Evolutionary conservation across 495 filamentous ascomycete species (phyloP).

Genomic region (Sphaerosporella brunnea): DNA sequence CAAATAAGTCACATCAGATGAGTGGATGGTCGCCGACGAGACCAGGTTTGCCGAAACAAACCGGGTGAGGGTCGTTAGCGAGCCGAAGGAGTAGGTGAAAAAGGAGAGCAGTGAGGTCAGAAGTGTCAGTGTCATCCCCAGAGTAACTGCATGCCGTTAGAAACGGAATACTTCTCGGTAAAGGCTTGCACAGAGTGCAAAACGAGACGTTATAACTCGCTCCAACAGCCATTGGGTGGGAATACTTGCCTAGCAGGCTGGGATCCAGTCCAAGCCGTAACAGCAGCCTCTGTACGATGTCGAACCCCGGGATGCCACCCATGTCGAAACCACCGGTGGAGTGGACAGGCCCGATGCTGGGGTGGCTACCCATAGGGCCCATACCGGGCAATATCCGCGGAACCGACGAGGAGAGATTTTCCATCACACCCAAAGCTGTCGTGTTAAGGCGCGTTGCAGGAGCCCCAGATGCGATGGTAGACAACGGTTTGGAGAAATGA

Average conservation of each 20-base stretch:
- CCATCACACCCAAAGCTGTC: too few species aligned
- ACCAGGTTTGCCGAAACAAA: conserved; percentile 26
- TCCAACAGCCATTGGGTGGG: too few species aligned
- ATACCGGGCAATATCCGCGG: conserved; percentile 1
- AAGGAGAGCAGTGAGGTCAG: conserved; percentile 23
- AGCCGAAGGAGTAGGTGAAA: conserved; percentile 23
- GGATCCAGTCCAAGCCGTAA: conserved; percentile 22
- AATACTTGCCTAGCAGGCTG: conserved; percentile 19
- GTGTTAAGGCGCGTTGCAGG: too few species aligned
- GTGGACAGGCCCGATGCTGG: neutral
- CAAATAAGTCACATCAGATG: conserved; percentile 26
- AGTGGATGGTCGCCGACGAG: conserved; percentile 26
- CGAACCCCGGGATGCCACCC: conserved; percentile 22
- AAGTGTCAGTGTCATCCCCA: conserved; percentile 25
- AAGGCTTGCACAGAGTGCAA: too few species aligned
- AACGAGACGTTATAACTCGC: too few species aligned
- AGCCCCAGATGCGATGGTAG: too few species aligned
- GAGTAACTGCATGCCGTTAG: conserved; percentile 15
- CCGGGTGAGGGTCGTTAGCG: conserved; percentile 19
- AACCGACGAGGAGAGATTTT: conserved; percentile 1
- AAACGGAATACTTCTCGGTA: too few species aligned
- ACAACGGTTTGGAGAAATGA: too few species aligned
- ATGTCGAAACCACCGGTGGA: conserved; percentile 22
- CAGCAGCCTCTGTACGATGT: conserved; percentile 22
- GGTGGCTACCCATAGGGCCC: too few species aligned